A percentile compares a stretch with the other conserved stretches of the same genome.
Evolutionary conservation across 306 rosid species (phyloP).

Genomic region (Betula pendula): DNA sequence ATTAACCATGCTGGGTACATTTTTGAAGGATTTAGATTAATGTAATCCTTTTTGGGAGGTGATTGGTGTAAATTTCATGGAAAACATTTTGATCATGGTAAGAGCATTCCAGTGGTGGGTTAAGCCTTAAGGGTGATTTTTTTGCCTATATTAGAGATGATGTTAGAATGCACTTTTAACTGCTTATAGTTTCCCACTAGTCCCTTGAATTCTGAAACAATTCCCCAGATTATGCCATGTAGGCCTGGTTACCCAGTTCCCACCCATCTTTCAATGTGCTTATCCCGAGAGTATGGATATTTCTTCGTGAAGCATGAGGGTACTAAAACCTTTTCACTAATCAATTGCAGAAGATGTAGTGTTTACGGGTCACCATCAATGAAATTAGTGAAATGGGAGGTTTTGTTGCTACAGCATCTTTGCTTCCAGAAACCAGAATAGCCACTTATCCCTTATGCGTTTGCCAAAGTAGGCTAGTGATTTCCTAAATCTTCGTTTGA

Average conservation of each 20-base stretch:
- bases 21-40: not conserved
- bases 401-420: not conserved
- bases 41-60: not conserved
- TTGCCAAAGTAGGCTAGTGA: not conserved
- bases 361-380: not conserved
- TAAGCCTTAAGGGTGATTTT: not conserved
- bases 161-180: not conserved
- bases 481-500: slow-evolving; percentile 1
- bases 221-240: not conserved
- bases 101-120: not conserved
- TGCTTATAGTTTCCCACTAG: not conserved
- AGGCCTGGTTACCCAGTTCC: not conserved
- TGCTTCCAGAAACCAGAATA: not conserved
- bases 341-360: not conserved
- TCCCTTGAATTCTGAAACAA: not conserved
- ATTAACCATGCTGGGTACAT: not conserved
- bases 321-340: not conserved
- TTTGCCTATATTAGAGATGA: not conserved
- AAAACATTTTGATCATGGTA: not conserved
- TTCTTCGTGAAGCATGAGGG: not conserved
- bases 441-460: not conserved
- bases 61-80: not conserved
- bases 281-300: not conserved
- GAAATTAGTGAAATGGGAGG: not conserved
- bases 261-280: not conserved